Evolutionary conservation across 2,329 filamentous ascomycete genomes (phyloP), one percentile per base, ranked within the genome.

Genomic region (Botrytis porri): DNA sequence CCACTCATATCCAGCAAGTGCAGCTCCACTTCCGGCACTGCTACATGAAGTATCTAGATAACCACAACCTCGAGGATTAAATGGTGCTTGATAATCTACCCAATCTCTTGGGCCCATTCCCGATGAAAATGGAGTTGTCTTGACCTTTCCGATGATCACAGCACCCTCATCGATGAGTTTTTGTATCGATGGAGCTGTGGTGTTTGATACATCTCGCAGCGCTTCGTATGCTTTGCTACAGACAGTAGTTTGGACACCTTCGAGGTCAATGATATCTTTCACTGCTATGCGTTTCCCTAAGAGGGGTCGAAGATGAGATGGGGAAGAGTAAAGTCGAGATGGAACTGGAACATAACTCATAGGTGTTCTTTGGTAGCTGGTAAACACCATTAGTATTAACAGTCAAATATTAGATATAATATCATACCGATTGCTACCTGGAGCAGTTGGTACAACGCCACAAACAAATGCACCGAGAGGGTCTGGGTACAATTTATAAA

Each of bases 231-330:
- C 85, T 51, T 86, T 82, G 69, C 88, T 90, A 0, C 88, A 89
- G 41, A 86, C 82, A 1, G 84, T 84, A 0, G 88, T 90, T 20
- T 83, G 83, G 0, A 90, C 80, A 2, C 89, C 90, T 35, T 84
- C 82, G 54, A 90, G 79, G 74, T 88, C 83, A 77, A 85, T 89
- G 63, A 90, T 88, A 73, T 91, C 89, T 80, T 91, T 92, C 69
- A 91, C 84, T 0, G 85, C 89, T 1, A 91, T 80, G 9, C 89
- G 85, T 16, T 89, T 84, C 12, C 89, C 89, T 2, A 87, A 86
- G 0, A 91, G 82, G 0, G 88, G 89, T 0, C 1, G 22, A 4
- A 22, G 14, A 14, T 32, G 1, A 14, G 37, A 57, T 4, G 57
- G 25, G 0, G 35, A 25, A 9, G 65, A 57, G 32, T 63, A 70